Evolutionary conservation across 2,329 filamentous ascomycete species (phyloP).

Genomic region (Ceratocystis smalleyi): DNA sequence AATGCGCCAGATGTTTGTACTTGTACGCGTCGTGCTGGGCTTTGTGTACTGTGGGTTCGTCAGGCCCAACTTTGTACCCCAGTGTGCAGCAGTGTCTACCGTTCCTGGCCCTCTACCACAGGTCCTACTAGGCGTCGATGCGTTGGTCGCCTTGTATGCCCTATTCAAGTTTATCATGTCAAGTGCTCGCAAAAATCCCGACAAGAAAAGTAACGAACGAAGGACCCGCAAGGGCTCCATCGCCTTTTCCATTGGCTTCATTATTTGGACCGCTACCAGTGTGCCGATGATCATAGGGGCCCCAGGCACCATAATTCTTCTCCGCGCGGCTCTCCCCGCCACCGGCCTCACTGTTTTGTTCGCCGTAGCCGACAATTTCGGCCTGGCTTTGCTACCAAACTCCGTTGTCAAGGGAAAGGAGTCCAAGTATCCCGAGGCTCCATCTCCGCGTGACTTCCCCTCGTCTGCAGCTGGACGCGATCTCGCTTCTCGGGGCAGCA

Average conservation of each 20-base stretch:
- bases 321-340: constrained; percentile 36
- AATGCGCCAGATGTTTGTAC: constrained; percentile 32
- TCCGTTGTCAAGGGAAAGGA: constrained; percentile 13
- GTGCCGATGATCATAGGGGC: constrained; percentile 36
- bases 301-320: constrained; percentile 27
- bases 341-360: constrained; percentile 35
- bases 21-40: constrained; percentile 36
- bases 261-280: constrained; percentile 41
- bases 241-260: constrained; percentile 30
- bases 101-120: constrained; percentile 31
- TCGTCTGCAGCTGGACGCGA: constrained; percentile 11
- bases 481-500: constrained; percentile 21
- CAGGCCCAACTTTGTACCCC: constrained; percentile 34
- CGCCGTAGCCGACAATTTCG: constrained; percentile 25
- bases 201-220: constrained; percentile 23
- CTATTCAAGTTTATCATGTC: constrained; percentile 26
- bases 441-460: constrained; percentile 19
- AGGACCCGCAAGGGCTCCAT: constrained; percentile 29
- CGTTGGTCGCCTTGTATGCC: constrained; percentile 30
- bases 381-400: constrained; percentile 27
- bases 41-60: constrained; percentile 40
- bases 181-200: constrained; percentile 18
- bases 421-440: constrained; percentile 16
- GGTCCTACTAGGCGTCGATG: constrained; percentile 31
- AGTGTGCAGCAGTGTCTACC: constrained; percentile 36